Evolutionary conservation across 2,329 filamentous ascomycete genomes (phyloP).

Genomic region (Ophiognomonia clavigignenti-juglandacearum): DNA sequence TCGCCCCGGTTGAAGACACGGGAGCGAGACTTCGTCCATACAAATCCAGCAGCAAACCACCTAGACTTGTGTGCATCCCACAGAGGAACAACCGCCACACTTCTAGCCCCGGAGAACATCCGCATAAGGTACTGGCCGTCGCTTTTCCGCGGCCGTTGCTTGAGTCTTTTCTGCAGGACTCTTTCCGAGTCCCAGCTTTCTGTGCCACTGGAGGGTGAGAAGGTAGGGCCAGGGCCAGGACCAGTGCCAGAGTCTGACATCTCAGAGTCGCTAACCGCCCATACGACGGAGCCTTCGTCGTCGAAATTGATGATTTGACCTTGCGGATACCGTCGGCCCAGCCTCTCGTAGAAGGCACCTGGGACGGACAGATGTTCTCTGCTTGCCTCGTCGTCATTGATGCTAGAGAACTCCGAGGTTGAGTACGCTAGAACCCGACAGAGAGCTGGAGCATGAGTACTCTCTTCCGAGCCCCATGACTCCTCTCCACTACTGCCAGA

Average conservation of each 20-base stretch:
- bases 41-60: constrained; percentile 17
- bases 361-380: constrained; percentile 24
- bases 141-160: background rate
- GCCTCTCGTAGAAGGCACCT: constrained; percentile 32
- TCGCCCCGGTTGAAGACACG: constrained; percentile 29
- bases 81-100: constrained; percentile 41
- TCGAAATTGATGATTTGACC: constrained; percentile 43
- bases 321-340: constrained; percentile 39
- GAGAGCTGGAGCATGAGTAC: background rate
- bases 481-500: background rate
- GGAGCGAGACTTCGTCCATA: background rate
- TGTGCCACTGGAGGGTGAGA: background rate
- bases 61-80: constrained; percentile 33
- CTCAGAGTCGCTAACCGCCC: constrained; percentile 3
- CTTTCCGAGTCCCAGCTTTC: background rate
- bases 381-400: constrained; percentile 23
- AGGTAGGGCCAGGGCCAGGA: no score
- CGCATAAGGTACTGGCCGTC: background rate
- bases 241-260: no score
- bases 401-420: constrained; percentile 26
- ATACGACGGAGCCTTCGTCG: background rate
- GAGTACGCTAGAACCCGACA: constrained; percentile 36
- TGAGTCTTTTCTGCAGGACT: background rate
- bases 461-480: background rate
- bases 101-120: constrained; percentile 37